Percentiles rank a stretch among this genome's conserved stretches.
Evolutionary conservation across 163 green algal species (phyloP).

Genomic region (Trebouxiophyceae sp.): DNA sequence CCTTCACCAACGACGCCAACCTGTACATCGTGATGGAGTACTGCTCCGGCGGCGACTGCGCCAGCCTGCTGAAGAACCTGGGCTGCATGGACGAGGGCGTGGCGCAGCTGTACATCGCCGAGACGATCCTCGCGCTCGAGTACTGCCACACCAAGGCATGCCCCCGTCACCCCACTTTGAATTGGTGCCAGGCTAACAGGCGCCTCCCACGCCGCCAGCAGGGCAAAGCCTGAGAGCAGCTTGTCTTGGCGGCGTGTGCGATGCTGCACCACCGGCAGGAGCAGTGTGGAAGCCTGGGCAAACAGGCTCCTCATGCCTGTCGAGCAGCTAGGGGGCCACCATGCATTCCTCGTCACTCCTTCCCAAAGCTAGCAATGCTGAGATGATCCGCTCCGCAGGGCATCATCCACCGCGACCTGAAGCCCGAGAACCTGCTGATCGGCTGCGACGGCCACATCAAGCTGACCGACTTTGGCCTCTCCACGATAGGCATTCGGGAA

Average conservation of each 20-base stretch:
- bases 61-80: slow-evolving; percentile 62
- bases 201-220: too few relatives aligned
- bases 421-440: slow-evolving; percentile 96
- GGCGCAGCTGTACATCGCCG: slow-evolving; percentile 71
- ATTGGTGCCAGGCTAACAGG: too few relatives aligned
- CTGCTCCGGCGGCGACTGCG: slow-evolving; percentile 66
- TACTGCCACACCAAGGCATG: slow-evolving; percentile 75
- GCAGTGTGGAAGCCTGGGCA: too few relatives aligned
- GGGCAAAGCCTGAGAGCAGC: too few relatives aligned
- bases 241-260: too few relatives aligned
- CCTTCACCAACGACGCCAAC: slow-evolving; percentile 79
- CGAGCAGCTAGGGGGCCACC: too few relatives aligned
- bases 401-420: slow-evolving; percentile 94
- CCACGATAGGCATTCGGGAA: slow-evolving; percentile 66
- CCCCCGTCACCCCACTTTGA: too few relatives aligned
- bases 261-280: too few relatives aligned
- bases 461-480: slow-evolving; percentile 92
- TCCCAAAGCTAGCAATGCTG: too few relatives aligned
- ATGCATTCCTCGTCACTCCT: too few relatives aligned
- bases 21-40: slow-evolving; percentile 98
- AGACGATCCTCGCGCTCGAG: slow-evolving; percentile 84
- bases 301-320: too few relatives aligned
- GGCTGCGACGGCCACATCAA: slow-evolving; percentile 85
- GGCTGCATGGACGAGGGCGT: slow-evolving; percentile 63
- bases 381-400: slow-evolving; percentile 48